A percentile compares a stretch with the other conserved stretches of the same genome.
These are phyloP conservation scores for Globisporangium nunn DNA, from an alignment of 352 stramenopile species.

Conservation along the genomic window DNA sequence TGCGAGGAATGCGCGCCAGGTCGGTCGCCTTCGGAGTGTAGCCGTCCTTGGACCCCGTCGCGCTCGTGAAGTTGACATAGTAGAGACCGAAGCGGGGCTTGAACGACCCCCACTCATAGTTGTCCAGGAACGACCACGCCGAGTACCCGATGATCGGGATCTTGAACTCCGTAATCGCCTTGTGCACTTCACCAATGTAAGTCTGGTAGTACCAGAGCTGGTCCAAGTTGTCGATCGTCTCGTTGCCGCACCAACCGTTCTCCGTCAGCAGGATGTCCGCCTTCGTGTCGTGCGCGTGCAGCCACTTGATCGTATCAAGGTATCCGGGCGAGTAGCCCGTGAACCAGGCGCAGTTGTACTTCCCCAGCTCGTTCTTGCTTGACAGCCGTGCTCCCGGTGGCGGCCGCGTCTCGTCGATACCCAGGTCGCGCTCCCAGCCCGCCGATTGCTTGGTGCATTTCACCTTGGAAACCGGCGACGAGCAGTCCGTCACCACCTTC, in stretches of 20 bases:
- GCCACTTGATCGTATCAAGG: constrained; percentile 56
- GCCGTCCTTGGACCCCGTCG: constrained; percentile 19
- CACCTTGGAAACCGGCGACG: constrained; percentile 20
- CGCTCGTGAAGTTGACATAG: constrained; percentile 1
- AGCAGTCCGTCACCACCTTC: constrained; percentile 41
- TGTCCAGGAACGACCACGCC: constrained; percentile 92
- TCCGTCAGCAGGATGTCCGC: constrained; percentile 57
- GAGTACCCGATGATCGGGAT: constrained; percentile 89
- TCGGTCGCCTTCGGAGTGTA: constrained; percentile 18
- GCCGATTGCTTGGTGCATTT: constrained; percentile 24
- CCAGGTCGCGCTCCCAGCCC: constrained; percentile 41
- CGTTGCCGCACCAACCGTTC: constrained; percentile 57
- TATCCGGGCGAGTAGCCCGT: constrained; percentile 45
- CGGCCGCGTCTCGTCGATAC: constrained; percentile 41
- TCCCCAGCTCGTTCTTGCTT: constrained; percentile 16
- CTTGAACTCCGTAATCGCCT: constrained; percentile 40
- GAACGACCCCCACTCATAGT: constrained; percentile 88
- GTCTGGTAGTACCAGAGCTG: constrained; percentile 55
- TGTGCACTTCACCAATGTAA: constrained; percentile 53
- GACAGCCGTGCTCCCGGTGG: constrained; percentile 49
- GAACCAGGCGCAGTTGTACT: constrained; percentile 31
- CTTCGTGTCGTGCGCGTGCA: constrained; percentile 40
- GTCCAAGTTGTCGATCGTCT: constrained; percentile 35
- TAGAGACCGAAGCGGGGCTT: constrained; percentile 30
- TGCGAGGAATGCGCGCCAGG: constrained; percentile 27